Evolutionary conservation across 352 stramenopile genomes (phyloP).

Genomic region (Blastocystis sp.): DNA sequence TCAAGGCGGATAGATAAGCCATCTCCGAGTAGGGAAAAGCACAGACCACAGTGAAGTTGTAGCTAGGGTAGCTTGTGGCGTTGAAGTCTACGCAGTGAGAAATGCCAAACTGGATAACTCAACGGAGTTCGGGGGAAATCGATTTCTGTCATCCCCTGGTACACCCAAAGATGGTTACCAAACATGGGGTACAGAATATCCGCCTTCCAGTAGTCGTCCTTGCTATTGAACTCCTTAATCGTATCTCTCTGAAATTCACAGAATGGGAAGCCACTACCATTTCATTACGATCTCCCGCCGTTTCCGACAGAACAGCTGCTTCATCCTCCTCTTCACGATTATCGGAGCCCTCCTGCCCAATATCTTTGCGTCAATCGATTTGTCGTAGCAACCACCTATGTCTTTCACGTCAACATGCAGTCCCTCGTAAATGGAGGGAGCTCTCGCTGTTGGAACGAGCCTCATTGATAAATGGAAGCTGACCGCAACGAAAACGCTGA

Average conservation of each 20-base stretch:
- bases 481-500: background rate
- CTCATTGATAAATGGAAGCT: background rate
- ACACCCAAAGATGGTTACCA: background rate
- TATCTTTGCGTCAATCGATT: too few species aligned
- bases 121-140: background rate
- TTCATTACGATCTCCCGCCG: too few species aligned
- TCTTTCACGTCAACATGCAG: background rate
- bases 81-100: constrained; percentile 26
- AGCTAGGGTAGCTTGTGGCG: background rate
- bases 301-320: too few species aligned
- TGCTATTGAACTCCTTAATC: background rate
- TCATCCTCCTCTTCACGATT: too few species aligned
- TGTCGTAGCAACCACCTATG: too few species aligned
- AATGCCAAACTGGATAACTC: background rate
- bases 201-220: background rate
- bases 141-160: background rate
- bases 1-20: background rate
- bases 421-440: background rate
- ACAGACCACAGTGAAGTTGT: constrained; percentile 48
- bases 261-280: too few species aligned
- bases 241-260: too few species aligned
- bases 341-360: too few species aligned
- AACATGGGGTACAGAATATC: background rate
- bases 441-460: background rate
- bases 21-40: background rate